Evolutionary conservation across 805 yeast genomes (phyloP), one percentile per base, ranked within the genome.

Genomic region (Metschnikowia colocasiae): DNA sequence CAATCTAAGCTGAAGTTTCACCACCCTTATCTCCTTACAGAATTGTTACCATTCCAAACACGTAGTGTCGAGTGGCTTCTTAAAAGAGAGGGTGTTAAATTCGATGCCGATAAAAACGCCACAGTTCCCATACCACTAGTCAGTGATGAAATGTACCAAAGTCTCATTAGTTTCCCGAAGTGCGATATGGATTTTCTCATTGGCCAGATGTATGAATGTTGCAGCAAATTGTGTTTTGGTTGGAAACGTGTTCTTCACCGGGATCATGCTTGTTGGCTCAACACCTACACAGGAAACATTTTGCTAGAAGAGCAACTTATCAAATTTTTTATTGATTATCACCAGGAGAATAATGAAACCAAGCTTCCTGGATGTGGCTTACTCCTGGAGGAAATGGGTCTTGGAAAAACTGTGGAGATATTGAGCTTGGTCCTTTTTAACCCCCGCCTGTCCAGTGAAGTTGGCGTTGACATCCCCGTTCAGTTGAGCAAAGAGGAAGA

Each of bases 341-440:
- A 62, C 56, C 34, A 55, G 12, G 46, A 56, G 18, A 29, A 22
- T 59, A 59, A 57, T 46, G 56, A 48, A 43, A 50, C 57, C 58
- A 49, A 54, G 44, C 50, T 76, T 54, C 69, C 80, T 2, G 82
- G 78, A 0, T 73, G 75, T 43, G 97, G 95, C 0, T 67, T 94
- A 6, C 63, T 94, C 29, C 85, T 94, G 1, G 99, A 92, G 59
- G 99, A 94, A 64, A 94, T 94, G 99, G 99, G 99, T 0, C 74
- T 94, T 6, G 99, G 99, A 0, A 94, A 94, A 60, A 92, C 99
- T 0, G 82, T 94, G 3, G 99, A 94, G 61, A 72, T 90, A 12
- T 71, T 87, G 2, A 73, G 95, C 0, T 67, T 92, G 33, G 66
- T 85, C 0, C 59, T 81, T 1, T 59, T 82, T 42, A 85, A 94